phyloP scores from a whole-genome alignment of 192 early-diverging fungal species.

The Globomyces pollinis-pini region DNA sequence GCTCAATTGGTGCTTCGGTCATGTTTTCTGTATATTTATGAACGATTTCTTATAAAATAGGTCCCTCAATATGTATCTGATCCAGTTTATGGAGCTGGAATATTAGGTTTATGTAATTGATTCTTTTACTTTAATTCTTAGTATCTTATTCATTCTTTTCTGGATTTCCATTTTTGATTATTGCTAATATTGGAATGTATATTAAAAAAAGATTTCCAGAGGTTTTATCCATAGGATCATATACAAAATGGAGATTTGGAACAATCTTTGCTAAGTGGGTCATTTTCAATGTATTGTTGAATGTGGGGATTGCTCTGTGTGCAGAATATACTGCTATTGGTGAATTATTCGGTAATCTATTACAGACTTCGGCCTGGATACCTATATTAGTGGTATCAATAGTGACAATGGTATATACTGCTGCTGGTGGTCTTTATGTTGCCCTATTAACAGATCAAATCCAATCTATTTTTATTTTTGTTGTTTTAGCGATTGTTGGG shows the following conservation, averaged over 20 bases:
- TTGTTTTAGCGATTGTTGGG: conserved; percentile 15
- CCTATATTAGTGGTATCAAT: conserved; percentile 33
- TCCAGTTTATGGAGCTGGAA: conserved; percentile 21
- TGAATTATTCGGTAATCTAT: conserved; percentile 22
- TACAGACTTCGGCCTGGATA: conserved; percentile 21
- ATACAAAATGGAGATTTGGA: conserved; percentile 28
- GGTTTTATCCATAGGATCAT: conserved; percentile 25
- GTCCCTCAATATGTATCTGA: conserved; percentile 12
- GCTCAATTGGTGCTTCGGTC: conserved; percentile 23
- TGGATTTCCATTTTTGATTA: conserved; percentile 32
- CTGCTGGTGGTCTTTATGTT: conserved; percentile 38
- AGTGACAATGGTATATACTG: conserved; percentile 40
- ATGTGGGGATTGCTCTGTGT: conserved; percentile 25
- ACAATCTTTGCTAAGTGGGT: conserved; percentile 8
- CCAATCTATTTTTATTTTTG: conserved; percentile 26
- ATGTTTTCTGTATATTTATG: neutral
- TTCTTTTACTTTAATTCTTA: too few relatives aligned
- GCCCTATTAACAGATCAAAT: conserved; percentile 36
- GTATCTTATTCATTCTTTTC: conserved; percentile 28
- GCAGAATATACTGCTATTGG: conserved; percentile 40
- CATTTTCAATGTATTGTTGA: conserved; percentile 29
- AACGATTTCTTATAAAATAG: too few relatives aligned
- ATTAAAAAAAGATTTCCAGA: conserved; percentile 19
- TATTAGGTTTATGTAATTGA: too few relatives aligned
- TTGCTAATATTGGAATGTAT: conserved; percentile 1